Percentiles rank a stretch among this genome's conserved stretches.
These are phyloP conservation scores for Paracoccidioides lutzii DNA, from an alignment of 2,329 filamentous ascomycete species.

Conservation along the genomic window DNA sequence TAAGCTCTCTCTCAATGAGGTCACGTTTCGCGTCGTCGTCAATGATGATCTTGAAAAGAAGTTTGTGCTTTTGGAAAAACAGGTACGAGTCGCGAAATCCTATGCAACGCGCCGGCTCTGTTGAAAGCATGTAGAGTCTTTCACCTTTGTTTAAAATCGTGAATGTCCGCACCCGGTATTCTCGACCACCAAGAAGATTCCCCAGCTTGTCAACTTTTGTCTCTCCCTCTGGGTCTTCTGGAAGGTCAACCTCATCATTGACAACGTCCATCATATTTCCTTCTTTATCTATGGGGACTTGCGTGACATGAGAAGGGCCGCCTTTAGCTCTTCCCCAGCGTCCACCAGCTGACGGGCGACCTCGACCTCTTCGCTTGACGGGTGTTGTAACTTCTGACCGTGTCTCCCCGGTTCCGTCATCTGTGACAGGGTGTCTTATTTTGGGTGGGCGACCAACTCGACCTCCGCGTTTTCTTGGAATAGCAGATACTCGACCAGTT, in stretches of 20 bases:
- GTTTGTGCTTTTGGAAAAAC: constrained; percentile 96
- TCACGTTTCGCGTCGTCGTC: constrained; percentile 95
- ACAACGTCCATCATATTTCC: constrained; percentile 83
- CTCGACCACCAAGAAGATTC: constrained; percentile 65
- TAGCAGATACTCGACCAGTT: constrained; percentile 40
- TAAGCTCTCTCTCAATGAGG: constrained; percentile 87
- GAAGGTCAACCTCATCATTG: constrained; percentile 80
- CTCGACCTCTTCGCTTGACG: constrained; percentile 48
- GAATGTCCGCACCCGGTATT: constrained; percentile 93
- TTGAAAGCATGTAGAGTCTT: constrained; percentile 94
- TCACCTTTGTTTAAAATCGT: constrained; percentile 73
- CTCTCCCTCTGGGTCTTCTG: constrained; percentile 78
- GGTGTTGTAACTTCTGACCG: constrained; percentile 39
- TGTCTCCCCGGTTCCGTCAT: constrained; percentile 36
- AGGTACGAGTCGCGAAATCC: constrained; percentile 97
- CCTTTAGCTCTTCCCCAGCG: constrained; percentile 63
- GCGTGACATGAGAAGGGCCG: constrained; percentile 60
- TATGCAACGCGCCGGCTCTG: constrained; percentile 89
- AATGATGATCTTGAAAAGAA: constrained; percentile 95
- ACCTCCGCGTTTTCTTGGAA: constrained; percentile 47
- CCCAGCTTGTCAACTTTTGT: constrained; percentile 86
- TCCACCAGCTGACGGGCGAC: constrained; percentile 42
- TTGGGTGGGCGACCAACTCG: constrained; percentile 78
- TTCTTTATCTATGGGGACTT: constrained; percentile 84
- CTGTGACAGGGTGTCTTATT: constrained; percentile 54